Evolutionary conservation across 768 basidiomycete genomes (phyloP), one percentile per base, ranked within the genome.

Genomic region (Neoboletus magnificus): DNA sequence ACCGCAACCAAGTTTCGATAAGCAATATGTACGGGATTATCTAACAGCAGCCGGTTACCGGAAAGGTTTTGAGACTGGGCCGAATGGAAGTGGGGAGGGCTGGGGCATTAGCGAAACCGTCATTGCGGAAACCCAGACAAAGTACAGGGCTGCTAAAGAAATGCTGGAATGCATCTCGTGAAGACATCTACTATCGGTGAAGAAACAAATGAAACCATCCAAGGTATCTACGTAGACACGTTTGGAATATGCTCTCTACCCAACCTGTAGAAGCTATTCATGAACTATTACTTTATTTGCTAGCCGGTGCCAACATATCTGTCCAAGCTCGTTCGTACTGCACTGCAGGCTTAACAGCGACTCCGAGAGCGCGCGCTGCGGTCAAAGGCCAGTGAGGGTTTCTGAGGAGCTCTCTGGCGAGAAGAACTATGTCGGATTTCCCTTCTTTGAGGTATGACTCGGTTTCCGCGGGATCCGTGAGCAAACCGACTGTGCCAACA

Each of bases 1-100:
- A 35, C 66, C 85, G 0, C 96, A 97, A 72, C 83, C 87, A 20
- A 93, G 92, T 66, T 98, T 97, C 66, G 97, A 98, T 71, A 99
- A 98, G 74, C 97, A 99, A 73, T 98, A 89, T 65, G 74, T 98
- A 53, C 78, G 97, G 20, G 95, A 98, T 68, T 92, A 93, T 87
- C 75, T 99, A 29, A 86, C 86, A 12, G 66, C 73, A 27, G 74
- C 76, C 8, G 93, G 93, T 1, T 93, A 91, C 67, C 76, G 73
- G 60, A 89, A 87, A 66, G 91, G 91, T 1, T 70, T 91, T n/a
- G 91, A 93, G 68, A 80, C 74, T 48, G 91, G 91, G 13, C 82
- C 82, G 0, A 75, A 82, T 56, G 84, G 86, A 30, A 76, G 82
- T 50, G 82, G 83, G 15, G 77, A 85, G 47, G 93, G 92, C 7